These are phyloP conservation scores for Cercophora samala DNA, from an alignment of 495 filamentous ascomycete genomes.

Conservation along the genomic window DNA sequence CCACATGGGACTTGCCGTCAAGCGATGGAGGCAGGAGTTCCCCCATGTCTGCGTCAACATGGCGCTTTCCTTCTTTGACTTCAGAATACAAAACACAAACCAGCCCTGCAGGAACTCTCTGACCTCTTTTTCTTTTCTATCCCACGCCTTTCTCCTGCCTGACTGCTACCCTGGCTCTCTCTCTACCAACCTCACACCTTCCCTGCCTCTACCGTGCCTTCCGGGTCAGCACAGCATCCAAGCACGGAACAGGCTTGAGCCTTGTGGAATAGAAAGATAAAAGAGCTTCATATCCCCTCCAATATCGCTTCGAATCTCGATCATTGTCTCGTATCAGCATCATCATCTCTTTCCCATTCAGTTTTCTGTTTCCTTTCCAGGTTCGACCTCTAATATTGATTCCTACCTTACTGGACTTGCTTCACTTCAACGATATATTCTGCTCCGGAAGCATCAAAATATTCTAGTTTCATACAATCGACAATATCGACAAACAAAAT, in stretches of 20 bases:
- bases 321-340: slow-evolving; percentile 6
- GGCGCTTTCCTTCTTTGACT: slow-evolving; percentile 1
- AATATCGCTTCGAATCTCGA: slow-evolving; percentile 8
- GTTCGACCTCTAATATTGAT: not conserved
- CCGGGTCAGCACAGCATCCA: slow-evolving; percentile 4
- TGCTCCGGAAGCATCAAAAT: slow-evolving; percentile 24
- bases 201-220: not conserved
- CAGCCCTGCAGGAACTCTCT: slow-evolving; percentile 22
- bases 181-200: slow-evolving; percentile 10
- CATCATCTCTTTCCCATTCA: slow-evolving; percentile 9
- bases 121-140: slow-evolving; percentile 21
- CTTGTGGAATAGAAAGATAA: slow-evolving; percentile 16
- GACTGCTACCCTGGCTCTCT: slow-evolving; percentile 11
- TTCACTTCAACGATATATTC: slow-evolving; percentile 16
- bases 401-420: slow-evolving; percentile 8
- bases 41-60: not conserved
- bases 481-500: slow-evolving; percentile 21
- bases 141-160: slow-evolving; percentile 13
- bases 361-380: slow-evolving; percentile 10
- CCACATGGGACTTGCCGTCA: slow-evolving; percentile 1
- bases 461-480: not conserved
- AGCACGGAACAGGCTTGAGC: slow-evolving; percentile 10
- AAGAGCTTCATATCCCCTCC: slow-evolving; percentile 15
- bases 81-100: slow-evolving; percentile 18
- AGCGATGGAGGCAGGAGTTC: not conserved